Base-by-base conservation (phyloP, 345 rosid species). In the Mercurialis annua region DNA sequence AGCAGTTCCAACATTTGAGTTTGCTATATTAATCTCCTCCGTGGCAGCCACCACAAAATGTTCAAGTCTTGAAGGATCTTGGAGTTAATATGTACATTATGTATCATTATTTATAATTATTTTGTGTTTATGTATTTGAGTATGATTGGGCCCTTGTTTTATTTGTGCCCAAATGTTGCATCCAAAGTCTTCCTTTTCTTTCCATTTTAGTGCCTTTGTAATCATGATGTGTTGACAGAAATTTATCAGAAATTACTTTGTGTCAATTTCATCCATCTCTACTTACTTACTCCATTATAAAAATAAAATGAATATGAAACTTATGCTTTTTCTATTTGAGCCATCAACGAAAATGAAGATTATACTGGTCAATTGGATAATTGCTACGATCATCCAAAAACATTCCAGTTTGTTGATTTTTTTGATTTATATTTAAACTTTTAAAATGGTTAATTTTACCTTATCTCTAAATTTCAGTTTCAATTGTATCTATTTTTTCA, bases 1-100 rank as follows among this genome's bases (percentile, higher is more conserved):
- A 77, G 81, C 80, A 73, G 65, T 26, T 64, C 76, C 48, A 74
- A 62, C 76, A 54, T 73, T 0, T 76, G 66, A 68, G 42, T 52
- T 50, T 8, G 26, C 23, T 1, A 50, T 10, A n/a, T n/a, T n/a
- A 50, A 48, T 36, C 9, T 9, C 9, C 40, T 36, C 9, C 9
- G 40, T 9, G 9, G 44, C 2, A 20, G 11, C 21, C 54, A n/a
- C 27, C 54, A 8, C 10, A 50, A 40, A 40, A 40, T 40, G 6
- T 40, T 8, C 44, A 4, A 7, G 8, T 8, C 11, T 1, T 33
- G 56, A 48, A 6, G 31, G 51, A 47, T 64, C 29, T 4, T 10
- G 58, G 40, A 11, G 42, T 48, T 40, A 7, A 46, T 27, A 14
- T 52, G 67, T 23, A 48, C n/a, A 47, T 59, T 18, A 23, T 36